These are phyloP conservation scores for Mortierella sp. DNA, from an alignment of 371 early-diverging fungal species.

Conservation along the genomic window DNA sequence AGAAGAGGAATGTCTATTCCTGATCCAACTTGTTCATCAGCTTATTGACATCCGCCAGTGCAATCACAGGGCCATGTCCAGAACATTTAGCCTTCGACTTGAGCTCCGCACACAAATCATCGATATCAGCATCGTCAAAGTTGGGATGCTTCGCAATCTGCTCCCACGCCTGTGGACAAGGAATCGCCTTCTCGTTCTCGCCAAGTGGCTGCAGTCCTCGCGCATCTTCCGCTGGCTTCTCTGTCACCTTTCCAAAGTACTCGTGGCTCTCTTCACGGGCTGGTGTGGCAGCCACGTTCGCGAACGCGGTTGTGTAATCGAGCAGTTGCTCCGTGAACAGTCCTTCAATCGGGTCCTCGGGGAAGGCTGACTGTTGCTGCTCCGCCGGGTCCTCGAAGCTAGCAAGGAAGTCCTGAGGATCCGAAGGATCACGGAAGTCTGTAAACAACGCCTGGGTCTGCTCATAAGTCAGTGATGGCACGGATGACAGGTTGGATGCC, in stretches of 20 bases:
- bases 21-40: slow-evolving; percentile 36
- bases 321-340: slow-evolving; percentile 33
- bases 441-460: slow-evolving; percentile 46
- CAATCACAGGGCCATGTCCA: slow-evolving; percentile 62
- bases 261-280: slow-evolving; percentile 15
- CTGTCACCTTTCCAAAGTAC: slow-evolving; percentile 9
- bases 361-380: slow-evolving; percentile 16
- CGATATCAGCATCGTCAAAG: slow-evolving; percentile 66
- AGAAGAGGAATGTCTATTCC: slow-evolving; percentile 11
- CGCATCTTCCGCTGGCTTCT: neutral
- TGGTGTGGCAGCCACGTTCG: slow-evolving; percentile 16
- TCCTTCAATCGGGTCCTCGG: slow-evolving; percentile 19
- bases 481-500: slow-evolving; percentile 5
- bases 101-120: slow-evolving; percentile 65
- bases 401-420: slow-evolving; percentile 28
- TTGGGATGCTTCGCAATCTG: slow-evolving; percentile 61
- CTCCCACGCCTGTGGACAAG: slow-evolving; percentile 59
- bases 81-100: slow-evolving; percentile 70
- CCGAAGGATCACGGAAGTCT: slow-evolving; percentile 49
- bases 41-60: slow-evolving; percentile 58
- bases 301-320: slow-evolving; percentile 26
- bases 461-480: slow-evolving; percentile 32
- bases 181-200: slow-evolving; percentile 42
- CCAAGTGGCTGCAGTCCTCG: slow-evolving; percentile 18
- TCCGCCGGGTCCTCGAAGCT: slow-evolving; percentile 38